Evolutionary conservation across 2,329 filamentous ascomycete genomes (phyloP).

Genomic region (Monosporascus sp.): DNA sequence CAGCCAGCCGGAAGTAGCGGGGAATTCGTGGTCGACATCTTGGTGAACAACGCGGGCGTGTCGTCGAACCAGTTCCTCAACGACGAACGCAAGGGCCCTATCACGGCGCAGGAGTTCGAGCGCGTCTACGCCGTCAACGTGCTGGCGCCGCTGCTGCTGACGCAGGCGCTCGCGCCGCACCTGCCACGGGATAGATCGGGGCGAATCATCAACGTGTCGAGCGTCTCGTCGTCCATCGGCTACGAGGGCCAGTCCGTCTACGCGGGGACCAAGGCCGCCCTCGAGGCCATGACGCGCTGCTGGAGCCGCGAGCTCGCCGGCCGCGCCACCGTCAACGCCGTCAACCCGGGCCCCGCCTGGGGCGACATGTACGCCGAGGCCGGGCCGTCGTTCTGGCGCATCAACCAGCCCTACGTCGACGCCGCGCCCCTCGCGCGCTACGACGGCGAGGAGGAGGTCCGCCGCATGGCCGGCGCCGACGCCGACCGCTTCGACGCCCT

Average conservation of each 20-base stretch:
- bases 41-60: slow-evolving; percentile 82
- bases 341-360: slow-evolving; percentile 53
- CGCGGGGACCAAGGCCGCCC: slow-evolving; percentile 51
- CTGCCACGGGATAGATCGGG: slow-evolving; percentile 62
- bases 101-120: slow-evolving; percentile 61
- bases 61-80: slow-evolving; percentile 58
- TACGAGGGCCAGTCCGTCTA: slow-evolving; percentile 52
- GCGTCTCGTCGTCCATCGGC: slow-evolving; percentile 47
- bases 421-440: slow-evolving; percentile 47
- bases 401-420: slow-evolving; percentile 31
- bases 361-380: slow-evolving; percentile 46
- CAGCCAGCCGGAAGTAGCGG: slow-evolving; percentile 49
- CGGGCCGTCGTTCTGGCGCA: slow-evolving; percentile 34
- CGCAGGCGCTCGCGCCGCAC: slow-evolving; percentile 66
- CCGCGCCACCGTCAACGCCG: slow-evolving; percentile 48
- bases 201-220: slow-evolving; percentile 51
- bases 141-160: slow-evolving; percentile 70
- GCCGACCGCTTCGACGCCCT: slow-evolving; percentile 53
- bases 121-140: slow-evolving; percentile 76
- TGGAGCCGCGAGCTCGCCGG: slow-evolving; percentile 52
- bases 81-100: slow-evolving; percentile 59
- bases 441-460: not conserved
- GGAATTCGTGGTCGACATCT: slow-evolving; percentile 68
- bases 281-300: slow-evolving; percentile 54
- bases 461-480: not conserved